Evolutionary conservation across 2,329 filamentous ascomycete genomes (phyloP), one percentile per base, ranked within the genome.

Genomic region (Fusarium nematophilum): DNA sequence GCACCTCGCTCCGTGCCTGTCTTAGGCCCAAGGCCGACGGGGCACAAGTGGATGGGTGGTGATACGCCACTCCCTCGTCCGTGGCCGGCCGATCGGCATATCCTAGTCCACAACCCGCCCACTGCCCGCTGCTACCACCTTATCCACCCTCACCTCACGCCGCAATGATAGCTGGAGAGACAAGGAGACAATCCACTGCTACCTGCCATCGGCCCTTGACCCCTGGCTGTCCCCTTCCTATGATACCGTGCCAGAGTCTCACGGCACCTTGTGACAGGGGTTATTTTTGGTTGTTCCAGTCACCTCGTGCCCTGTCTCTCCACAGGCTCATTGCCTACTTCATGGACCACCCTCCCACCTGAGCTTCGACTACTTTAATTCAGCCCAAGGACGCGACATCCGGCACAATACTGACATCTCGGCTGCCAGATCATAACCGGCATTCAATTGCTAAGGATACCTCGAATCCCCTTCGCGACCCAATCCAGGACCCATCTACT

Each of bases 211-310:
- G 50, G 31, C 48, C 56, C 53, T 53, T 44, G 42, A 43, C 39
- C 58, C 58, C 54, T 46, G 39, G 25, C 30, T 13, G 31, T 30
- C 29, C 38, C 46, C 27, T 40, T 40, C 30, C 29, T 34, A 38
- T 58, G 55, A 54, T 58, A 53, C 39, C 42, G 48, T 45, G 27
- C 47, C 49, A 27, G 21, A 18, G 9, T 26, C 50, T 33, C 42
- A 45, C 37, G 54, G 26, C 30, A 39, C 50, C 43, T 48, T 44
- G n/a, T 15, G 39, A 46, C 57, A 49, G 37, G 37, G 39, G 37
- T 62, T 69, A 66, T 64, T 69, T 67, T 62, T 67, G 45, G 50
- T 57, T 56, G 33, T 51, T 53, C 26, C 54, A 43, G 21, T 50
- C 39, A 46, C 49, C 58, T 47, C 49, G 45, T 59, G 49, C 54